phyloP scores from a whole-genome alignment of 1,139 yeast species.

The Candida buenavistaensis region DNA sequence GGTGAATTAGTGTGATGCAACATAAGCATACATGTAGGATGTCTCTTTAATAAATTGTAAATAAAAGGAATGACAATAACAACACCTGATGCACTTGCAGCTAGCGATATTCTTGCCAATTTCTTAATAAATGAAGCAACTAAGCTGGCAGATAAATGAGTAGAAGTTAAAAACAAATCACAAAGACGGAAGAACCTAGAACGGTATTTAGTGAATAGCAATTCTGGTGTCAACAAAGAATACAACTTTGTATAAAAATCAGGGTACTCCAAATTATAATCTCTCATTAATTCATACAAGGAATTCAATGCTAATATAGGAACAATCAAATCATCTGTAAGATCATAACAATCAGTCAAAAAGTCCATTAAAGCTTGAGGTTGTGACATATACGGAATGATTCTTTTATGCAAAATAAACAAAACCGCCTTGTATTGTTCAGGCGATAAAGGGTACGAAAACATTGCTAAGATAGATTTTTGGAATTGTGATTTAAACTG shows the following conservation, averaged over 20 bases:
- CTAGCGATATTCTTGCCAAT: slow-evolving; percentile 69
- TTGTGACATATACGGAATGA: slow-evolving; percentile 76
- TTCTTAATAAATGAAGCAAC: slow-evolving; percentile 89
- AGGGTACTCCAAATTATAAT: slow-evolving; percentile 87
- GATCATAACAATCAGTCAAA: slow-evolving; percentile 78
- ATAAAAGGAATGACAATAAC: slow-evolving; percentile 88
- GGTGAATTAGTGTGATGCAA: slow-evolving; percentile 53
- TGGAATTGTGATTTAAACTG: slow-evolving; percentile 70
- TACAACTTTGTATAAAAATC: slow-evolving; percentile 84
- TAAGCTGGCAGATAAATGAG: slow-evolving; percentile 80
- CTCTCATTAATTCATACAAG: slow-evolving; percentile 79
- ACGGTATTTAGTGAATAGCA: slow-evolving; percentile 77
- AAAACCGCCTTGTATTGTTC: slow-evolving; percentile 71
- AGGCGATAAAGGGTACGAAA: slow-evolving; percentile 50
- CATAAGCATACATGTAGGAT: slow-evolving; percentile 91
- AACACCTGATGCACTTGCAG: slow-evolving; percentile 89
- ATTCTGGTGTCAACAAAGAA: slow-evolving; percentile 70
- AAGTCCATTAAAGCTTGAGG: slow-evolving; percentile 92
- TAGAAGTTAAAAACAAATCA: slow-evolving; percentile 81
- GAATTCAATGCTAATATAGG: slow-evolving; percentile 87
- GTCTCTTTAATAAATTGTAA: slow-evolving; percentile 83
- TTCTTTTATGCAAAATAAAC: slow-evolving; percentile 73
- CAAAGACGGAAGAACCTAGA: slow-evolving; percentile 86
- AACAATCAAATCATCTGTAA: slow-evolving; percentile 61
- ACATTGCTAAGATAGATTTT: slow-evolving; percentile 58